Percentiles rank a stretch among this genome's conserved stretches.
Conservation (phyloP, 2,329 filamentous ascomycete species). For the Lasiodiplodia sp. region DNA sequence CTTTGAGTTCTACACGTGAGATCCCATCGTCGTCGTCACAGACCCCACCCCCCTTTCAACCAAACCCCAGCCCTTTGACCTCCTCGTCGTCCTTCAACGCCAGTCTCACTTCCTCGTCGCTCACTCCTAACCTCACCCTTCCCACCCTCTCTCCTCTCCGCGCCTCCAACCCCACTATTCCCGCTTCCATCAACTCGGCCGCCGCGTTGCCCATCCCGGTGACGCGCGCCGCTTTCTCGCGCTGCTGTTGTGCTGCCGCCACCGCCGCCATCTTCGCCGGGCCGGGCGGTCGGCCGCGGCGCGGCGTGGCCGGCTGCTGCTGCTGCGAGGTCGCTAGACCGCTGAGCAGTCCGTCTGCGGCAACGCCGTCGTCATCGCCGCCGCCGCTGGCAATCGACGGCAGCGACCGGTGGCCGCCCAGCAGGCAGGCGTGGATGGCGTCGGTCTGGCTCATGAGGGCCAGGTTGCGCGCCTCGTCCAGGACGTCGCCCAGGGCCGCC, state of each 20-base stretch:
- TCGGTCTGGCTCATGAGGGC: constrained; percentile 66
- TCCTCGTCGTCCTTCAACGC: constrained; percentile 89
- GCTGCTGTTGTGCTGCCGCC: constrained; percentile 40
- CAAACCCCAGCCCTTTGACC: constrained; percentile 78
- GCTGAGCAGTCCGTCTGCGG: constrained; percentile 31
- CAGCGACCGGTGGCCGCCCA: constrained; percentile 48
- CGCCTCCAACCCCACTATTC: constrained; percentile 83
- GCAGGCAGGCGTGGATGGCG: constrained; percentile 68
- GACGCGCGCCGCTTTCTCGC: constrained; percentile 56
- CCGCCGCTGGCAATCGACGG: constrained; percentile 34
- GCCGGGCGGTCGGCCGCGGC: constrained; percentile 38
- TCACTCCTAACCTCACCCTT: constrained; percentile 83
- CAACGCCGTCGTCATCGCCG: constrained; percentile 3
- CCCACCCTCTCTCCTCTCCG: constrained; percentile 81
- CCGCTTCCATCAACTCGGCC: constrained; percentile 83
- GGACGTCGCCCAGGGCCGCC: constrained; percentile 84
- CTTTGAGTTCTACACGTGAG: background rate
- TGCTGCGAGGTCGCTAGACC: constrained; percentile 30
- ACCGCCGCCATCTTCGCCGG: constrained; percentile 40
- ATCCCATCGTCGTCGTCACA: background rate
- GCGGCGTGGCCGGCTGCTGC: constrained; percentile 5
- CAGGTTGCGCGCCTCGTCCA: constrained; percentile 82
- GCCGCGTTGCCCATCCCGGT: constrained; percentile 74
- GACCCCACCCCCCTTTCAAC: background rate
- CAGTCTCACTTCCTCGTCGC: constrained; percentile 88